Conservation (phyloP, 257 asterid species). For the Nicotiana obtusifolia region DNA sequence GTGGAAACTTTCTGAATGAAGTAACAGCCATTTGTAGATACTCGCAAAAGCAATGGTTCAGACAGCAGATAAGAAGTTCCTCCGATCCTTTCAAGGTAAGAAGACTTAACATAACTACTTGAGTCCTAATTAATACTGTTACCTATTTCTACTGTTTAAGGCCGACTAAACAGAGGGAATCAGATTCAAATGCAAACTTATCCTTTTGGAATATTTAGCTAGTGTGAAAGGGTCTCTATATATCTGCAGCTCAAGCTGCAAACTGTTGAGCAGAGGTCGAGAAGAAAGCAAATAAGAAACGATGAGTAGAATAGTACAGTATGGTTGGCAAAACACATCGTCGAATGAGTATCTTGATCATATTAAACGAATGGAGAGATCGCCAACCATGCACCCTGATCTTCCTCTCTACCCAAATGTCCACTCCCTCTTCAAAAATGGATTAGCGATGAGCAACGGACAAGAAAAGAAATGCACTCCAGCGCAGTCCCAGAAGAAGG, state of each 20-base stretch:
- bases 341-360: constrained; percentile 19
- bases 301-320: neutral
- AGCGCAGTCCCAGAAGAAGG: constrained; percentile 39
- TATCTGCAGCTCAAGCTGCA: neutral
- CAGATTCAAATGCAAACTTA: neutral
- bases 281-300: neutral
- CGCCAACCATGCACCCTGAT: constrained; percentile 26
- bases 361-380: constrained; percentile 26
- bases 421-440: constrained; percentile 8
- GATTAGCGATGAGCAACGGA: neutral
- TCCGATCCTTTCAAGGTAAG: too few relatives aligned
- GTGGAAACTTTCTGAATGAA: neutral
- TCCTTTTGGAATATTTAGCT: neutral
- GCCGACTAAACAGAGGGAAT: neutral
- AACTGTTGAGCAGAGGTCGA: neutral
- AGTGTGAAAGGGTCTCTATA: neutral
- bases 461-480: neutral
- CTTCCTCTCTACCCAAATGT: constrained; percentile 17
- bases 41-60: neutral
- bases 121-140: too few relatives aligned
- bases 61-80: neutral
- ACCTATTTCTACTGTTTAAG: neutral
- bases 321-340: neutral
- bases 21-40: neutral
- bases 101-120: too few relatives aligned